These are phyloP conservation scores for Pilasporangium apinafurcum DNA, from an alignment of 352 stramenopile species.

Conservation along the genomic window DNA sequence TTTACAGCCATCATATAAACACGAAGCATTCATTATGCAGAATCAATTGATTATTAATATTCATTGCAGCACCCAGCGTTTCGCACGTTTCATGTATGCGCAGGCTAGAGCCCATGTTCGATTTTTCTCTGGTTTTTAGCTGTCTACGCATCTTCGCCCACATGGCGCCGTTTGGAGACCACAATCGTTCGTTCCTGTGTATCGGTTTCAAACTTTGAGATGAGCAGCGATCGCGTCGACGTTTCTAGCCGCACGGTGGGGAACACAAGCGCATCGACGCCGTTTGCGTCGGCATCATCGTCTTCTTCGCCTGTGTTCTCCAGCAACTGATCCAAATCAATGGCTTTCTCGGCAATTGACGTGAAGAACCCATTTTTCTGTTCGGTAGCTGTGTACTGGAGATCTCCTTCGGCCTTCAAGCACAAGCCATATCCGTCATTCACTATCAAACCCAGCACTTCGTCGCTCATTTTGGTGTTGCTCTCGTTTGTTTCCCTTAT, in stretches of 20 bases:
- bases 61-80: no score
- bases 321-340: constrained; percentile 33
- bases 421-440: constrained; percentile 73
- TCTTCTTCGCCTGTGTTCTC: constrained; percentile 17
- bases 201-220: constrained; percentile 41
- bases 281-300: constrained; percentile 20
- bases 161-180: constrained; percentile 40
- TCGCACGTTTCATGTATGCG: no score
- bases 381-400: constrained; percentile 34
- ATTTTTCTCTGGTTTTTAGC: no score
- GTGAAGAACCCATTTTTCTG: constrained; percentile 74
- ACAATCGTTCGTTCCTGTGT: constrained; percentile 47
- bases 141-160: constrained; percentile 15
- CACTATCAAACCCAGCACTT: constrained; percentile 58
- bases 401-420: constrained; percentile 58
- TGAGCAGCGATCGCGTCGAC: constrained; percentile 39
- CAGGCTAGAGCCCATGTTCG: no score
- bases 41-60: no score
- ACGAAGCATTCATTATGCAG: no score
- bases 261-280: constrained; percentile 23
- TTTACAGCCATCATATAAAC: not conserved
- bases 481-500: not conserved
- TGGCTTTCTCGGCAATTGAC: constrained; percentile 60
- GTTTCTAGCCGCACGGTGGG: constrained; percentile 52
- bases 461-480: constrained; percentile 21